Percentiles rank a stretch among this genome's conserved stretches.
These are phyloP conservation scores for Fragaria ananassa DNA, from an alignment of 306 rosid species.

Conservation along the genomic window DNA sequence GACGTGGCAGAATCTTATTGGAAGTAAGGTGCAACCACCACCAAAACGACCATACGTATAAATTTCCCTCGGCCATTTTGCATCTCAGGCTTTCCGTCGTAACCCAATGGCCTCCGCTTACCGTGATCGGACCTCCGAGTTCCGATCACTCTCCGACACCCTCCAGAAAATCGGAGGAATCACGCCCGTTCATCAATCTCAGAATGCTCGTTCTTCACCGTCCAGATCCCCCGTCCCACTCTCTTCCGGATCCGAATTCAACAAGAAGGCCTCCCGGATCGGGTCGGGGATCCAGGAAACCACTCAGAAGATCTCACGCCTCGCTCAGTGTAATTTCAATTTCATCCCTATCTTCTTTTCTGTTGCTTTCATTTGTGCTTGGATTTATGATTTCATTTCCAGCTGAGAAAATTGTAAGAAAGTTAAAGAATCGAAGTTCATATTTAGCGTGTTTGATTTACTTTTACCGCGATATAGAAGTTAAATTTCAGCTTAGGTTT, in stretches of 20 bases:
- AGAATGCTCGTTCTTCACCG: slow-evolving; percentile 35
- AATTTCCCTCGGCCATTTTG: background rate
- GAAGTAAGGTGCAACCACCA: background rate
- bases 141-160: slow-evolving; percentile 63
- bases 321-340: slow-evolving; percentile 44
- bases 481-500: background rate
- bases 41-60: slow-evolving; percentile 1
- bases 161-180: slow-evolving; percentile 61
- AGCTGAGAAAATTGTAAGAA: slow-evolving; percentile 10
- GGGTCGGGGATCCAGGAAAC: slow-evolving; percentile 79
- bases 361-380: background rate
- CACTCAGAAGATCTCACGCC: slow-evolving; percentile 68
- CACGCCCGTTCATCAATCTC: slow-evolving; percentile 35
- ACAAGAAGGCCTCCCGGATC: slow-evolving; percentile 72
- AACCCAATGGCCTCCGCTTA: slow-evolving; percentile 53
- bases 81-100: slow-evolving; percentile 6
- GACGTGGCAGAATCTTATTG: background rate
- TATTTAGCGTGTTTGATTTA: background rate
- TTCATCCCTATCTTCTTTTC: slow-evolving; percentile 4
- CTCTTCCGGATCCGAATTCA: slow-evolving; percentile 72
- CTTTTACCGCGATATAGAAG: background rate
- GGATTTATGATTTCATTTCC: background rate
- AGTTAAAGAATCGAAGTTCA: background rate
- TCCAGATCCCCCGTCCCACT: slow-evolving; percentile 21
- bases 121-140: slow-evolving; percentile 91